phyloP scores from a whole-genome alignment of 177 flowering plant species.

The Vitis hybrid region DNA sequence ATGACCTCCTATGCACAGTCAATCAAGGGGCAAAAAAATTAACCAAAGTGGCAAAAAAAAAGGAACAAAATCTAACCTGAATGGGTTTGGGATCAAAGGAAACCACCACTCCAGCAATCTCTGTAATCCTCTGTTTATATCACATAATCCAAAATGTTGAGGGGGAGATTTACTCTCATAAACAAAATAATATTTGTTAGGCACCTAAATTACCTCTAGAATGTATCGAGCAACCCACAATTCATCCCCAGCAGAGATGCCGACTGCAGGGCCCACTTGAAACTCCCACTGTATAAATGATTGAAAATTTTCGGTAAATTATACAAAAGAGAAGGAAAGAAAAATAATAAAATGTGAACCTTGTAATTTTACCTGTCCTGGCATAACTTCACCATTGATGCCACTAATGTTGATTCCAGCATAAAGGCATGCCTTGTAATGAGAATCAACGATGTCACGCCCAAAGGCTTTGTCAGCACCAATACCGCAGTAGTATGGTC shows the following conservation, averaged over 20 bases:
- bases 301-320: background rate
- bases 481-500: conserved; percentile 77
- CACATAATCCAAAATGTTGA: background rate
- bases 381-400: conserved; percentile 92
- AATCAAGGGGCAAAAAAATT: background rate
- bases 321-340: background rate
- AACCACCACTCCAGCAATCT: conserved; percentile 76
- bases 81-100: conserved; percentile 90
- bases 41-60: background rate
- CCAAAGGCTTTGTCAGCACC: conserved; percentile 89
- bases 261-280: conserved; percentile 86
- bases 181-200: background rate
- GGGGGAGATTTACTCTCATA: background rate
- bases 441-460: conserved; percentile 80
- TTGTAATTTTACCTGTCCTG: conserved; percentile 59
- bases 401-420: conserved; percentile 84
- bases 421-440: conserved; percentile 75
- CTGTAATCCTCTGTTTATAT: conserved; percentile 77
- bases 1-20: background rate
- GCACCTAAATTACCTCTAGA: conserved; percentile 55
- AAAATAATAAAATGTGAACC: background rate
- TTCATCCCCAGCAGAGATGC: conserved; percentile 85
- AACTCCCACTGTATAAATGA: conserved; percentile 62
- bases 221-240: conserved; percentile 89
- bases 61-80: conserved; percentile 30